These are phyloP conservation scores for Candida adriatica DNA, from an alignment of 805 yeast genomes.

Conservation along the genomic window DNA sequence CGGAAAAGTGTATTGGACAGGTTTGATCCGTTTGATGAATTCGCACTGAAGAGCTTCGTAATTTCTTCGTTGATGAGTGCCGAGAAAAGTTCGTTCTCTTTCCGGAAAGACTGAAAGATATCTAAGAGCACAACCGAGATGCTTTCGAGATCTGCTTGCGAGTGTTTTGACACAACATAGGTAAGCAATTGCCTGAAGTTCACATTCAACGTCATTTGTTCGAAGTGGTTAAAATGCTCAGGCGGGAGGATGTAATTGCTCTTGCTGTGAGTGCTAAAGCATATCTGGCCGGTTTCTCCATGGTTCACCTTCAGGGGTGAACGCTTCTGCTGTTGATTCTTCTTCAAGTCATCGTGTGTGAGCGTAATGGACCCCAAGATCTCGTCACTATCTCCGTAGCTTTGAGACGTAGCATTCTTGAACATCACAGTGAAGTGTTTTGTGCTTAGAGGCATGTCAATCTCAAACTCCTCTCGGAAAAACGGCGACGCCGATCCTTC, in stretches of 20 bases:
- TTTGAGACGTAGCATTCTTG: constrained; percentile 24
- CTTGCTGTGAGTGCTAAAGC: constrained; percentile 41
- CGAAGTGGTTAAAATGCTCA: constrained; percentile 52
- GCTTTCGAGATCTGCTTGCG: constrained; percentile 42
- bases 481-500: constrained; percentile 49
- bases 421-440: constrained; percentile 44
- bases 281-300: constrained; percentile 50
- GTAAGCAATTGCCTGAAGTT: constrained; percentile 47
- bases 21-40: constrained; percentile 23
- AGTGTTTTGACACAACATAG: constrained; percentile 25
- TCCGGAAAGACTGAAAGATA: constrained; percentile 63
- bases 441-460: constrained; percentile 50
- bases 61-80: constrained; percentile 65
- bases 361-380: constrained; percentile 23
- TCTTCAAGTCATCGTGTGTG: constrained; percentile 14
- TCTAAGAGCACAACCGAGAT: constrained; percentile 58
- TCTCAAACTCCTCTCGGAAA: constrained; percentile 73
- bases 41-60: constrained; percentile 8
- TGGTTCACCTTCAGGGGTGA: constrained; percentile 36
- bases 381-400: constrained; percentile 26
- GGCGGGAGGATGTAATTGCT: constrained; percentile 58
- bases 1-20: constrained; percentile 65
- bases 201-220: constrained; percentile 48
- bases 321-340: constrained; percentile 23
- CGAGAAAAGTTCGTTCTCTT: constrained; percentile 68